phyloP scores from a whole-genome alignment of 2,329 filamentous ascomycete genomes.

The Nigrospora sphaerica region DNA sequence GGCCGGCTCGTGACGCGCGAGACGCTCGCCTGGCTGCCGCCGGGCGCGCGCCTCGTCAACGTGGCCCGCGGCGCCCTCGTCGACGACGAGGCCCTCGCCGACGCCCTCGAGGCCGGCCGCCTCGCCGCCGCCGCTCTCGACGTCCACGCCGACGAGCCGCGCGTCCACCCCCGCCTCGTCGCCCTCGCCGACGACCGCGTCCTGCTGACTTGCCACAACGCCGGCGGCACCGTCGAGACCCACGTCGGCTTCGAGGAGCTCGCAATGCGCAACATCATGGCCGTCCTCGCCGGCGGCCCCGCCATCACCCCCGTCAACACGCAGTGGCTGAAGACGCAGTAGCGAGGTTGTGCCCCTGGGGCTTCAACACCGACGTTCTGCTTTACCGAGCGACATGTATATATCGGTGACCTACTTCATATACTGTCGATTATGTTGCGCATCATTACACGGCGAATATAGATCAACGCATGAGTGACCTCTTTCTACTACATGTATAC shows the following conservation, averaged over 20 bases:
- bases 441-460: too few species aligned
- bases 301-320: slow-evolving; percentile 58
- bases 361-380: too few species aligned
- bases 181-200: slow-evolving; percentile 35
- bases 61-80: slow-evolving; percentile 58
- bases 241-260: slow-evolving; percentile 60
- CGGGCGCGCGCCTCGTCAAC: slow-evolving; percentile 55
- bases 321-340: slow-evolving; percentile 27
- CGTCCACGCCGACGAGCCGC: slow-evolving; percentile 56
- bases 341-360: too few species aligned
- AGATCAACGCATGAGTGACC: too few species aligned
- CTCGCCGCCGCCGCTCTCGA: slow-evolving; percentile 53
- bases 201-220: slow-evolving; percentile 60
- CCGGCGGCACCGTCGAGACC: slow-evolving; percentile 59
- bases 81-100: slow-evolving; percentile 55
- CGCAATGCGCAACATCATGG: slow-evolving; percentile 60
- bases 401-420: neutral
- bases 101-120: slow-evolving; percentile 45
- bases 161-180: slow-evolving; percentile 38
- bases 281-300: slow-evolving; percentile 43
- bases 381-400: neutral
- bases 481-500: too few species aligned
- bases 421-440: too few species aligned
- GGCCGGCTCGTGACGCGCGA: slow-evolving; percentile 40
- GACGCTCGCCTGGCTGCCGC: slow-evolving; percentile 43